Base-by-base conservation (phyloP, 78 protist species). In the Speleostelium caveatum region DNA sequence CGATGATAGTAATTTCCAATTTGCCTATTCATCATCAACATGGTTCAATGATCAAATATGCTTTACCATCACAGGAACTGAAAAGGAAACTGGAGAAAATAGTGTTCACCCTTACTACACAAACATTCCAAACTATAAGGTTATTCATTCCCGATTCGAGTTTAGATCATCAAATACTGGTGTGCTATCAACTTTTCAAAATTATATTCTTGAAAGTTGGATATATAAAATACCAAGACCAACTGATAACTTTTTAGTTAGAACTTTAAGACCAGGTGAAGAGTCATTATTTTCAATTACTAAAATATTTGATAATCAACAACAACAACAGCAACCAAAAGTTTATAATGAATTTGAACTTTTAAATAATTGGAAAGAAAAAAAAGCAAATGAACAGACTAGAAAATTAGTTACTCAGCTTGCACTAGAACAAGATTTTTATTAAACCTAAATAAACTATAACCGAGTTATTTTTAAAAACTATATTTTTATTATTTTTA, bases 31-130 rank as follows among this genome's bases (percentile, higher is more conserved):
- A 5, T 67, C 91, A 0, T 69, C 79, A 21, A 69, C 91, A 12
- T 83, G 91, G 91, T 83, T 83, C 51, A 83, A 83, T 39, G 91
- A 83, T 26, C 91, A 83, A 71, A 26, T 83, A 21, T 83, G 80
- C 39, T 83, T 83, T 49, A 83, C 45, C 5, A 17, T 83, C 22
- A 36, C 63, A 33, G 91, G 91, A 12, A 45, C 69, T 49, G 79
- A 83, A 21, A 49, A 60, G 39, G 2, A 24, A 16, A 53, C 53
- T 22, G 21, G 59, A 1, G 26, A 21, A 14, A 39, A 41, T 36
- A 33, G 51, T 7, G 17, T 41, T 6, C 45, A 35, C 22, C 22
- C 39, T 22, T 51, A 45, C 32, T 72, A 72, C 51, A 19, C 17
- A n/a, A 8, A 22, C 2, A 3, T 26, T 21, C 42, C 51, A 10